Conservation (phyloP, 2,329 filamentous ascomycete genomes). For the Lasiodiplodia sp. region DNA sequence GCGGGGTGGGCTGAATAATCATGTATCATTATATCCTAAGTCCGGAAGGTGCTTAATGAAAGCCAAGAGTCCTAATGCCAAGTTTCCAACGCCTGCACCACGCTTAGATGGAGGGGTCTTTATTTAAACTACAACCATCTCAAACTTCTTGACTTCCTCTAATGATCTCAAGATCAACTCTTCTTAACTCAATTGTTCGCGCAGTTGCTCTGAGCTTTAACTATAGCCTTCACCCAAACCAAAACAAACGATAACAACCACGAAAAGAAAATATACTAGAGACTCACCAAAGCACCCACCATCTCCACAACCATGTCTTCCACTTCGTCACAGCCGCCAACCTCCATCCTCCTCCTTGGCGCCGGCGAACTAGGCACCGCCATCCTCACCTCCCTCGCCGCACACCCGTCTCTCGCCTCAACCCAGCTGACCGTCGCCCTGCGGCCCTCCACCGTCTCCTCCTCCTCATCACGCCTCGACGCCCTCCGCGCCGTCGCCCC, state of each 20-base stretch:
- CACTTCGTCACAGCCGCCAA: neutral
- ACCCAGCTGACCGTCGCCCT: constrained; percentile 62
- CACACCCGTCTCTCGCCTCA: constrained; percentile 49
- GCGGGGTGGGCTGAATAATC: constrained; percentile 19
- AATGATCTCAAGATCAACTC: neutral
- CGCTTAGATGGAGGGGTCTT: neutral
- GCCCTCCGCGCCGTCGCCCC: constrained; percentile 5
- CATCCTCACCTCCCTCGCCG: constrained; percentile 60
- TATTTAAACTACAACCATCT: neutral
- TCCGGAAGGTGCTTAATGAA: neutral
- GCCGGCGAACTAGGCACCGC: constrained; percentile 71
- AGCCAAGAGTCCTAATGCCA: neutral
- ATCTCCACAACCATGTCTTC: neutral
- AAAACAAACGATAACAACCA: neutral
- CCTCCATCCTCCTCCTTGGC: constrained; percentile 65
- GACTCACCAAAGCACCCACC: neutral
- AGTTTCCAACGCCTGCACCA: neutral
- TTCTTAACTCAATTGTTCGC: neutral
- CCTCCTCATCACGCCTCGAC: constrained; percentile 38
- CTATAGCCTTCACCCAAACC: neutral
- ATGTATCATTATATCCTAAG: constrained; percentile 17
- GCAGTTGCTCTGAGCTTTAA: neutral
- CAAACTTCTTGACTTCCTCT: neutral
- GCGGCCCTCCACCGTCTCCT: constrained; percentile 55
- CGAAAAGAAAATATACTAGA: neutral